Base-by-base conservation (phyloP, 495 filamentous ascomycete genomes). In the Penicillium pancosmium region DNA sequence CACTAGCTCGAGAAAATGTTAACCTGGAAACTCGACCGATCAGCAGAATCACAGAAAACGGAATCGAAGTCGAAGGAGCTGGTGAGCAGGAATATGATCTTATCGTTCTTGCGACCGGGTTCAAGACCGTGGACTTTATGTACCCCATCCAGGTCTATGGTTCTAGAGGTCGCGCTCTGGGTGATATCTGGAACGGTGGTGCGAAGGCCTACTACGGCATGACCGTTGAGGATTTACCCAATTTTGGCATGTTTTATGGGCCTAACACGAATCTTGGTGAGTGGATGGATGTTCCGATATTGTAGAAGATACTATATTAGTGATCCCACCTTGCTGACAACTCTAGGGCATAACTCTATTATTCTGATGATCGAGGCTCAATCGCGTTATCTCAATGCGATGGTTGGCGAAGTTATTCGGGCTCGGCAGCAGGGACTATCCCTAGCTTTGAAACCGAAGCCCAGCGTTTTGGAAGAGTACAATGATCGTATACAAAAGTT, bases 291-390 rank as follows among this genome's bases (percentile, higher is more conserved):
- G 5, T 31, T 31, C 27, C 27, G 8, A 31, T 31, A 31, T 9
- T 9, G 8, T 2, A 31, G 8, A 6, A 31, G 5, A 23, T 23
- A 23, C 27, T 31, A 31, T 4, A 9, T 31, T 31, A 4, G 27
- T 31, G 5, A 31, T 31, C 8, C 8, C 27, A 31, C 8, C 38
- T 50, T 27, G 23, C 33, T 63, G 33, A 12, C n/a, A 23, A 16
- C 7, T 11, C 54, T 27, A 74, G 75, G 73, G 0, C 81, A 84
- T 59, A 84, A 80, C 50, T 78, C 74, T 50, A 82, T 86, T 50
- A 80, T 85, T 36, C 69, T 85, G 31, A 85, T 84, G 82, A 86
- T 86, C 56, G 84, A 87, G 62, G 78, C 81, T 0, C 82, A 86
- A 60, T 75, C 74, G 7, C 68, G 74, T 3, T 86, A 84, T 59